Percentiles rank a stretch among this genome's conserved stretches.
These are phyloP conservation scores for Hysterangium stoloniferum DNA, from an alignment of 768 basidiomycete genomes.

Conservation along the genomic window DNA sequence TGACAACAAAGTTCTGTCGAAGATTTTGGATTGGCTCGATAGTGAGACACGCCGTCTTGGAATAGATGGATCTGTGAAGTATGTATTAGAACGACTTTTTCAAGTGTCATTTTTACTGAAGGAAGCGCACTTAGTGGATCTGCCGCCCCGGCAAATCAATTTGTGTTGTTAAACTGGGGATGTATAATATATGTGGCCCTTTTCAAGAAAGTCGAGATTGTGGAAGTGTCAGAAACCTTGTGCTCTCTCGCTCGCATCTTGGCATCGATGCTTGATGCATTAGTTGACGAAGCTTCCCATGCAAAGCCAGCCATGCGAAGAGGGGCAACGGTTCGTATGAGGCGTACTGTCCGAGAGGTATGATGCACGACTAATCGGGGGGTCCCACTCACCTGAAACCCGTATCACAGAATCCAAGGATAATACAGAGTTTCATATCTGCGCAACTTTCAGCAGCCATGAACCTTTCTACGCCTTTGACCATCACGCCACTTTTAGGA, in stretches of 20 bases:
- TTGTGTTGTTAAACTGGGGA: slow-evolving; percentile 67
- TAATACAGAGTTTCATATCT: slow-evolving; percentile 42
- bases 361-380: too few species aligned
- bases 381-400: neutral
- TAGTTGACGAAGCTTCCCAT: slow-evolving; percentile 42
- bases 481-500: slow-evolving; percentile 50
- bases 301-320: slow-evolving; percentile 54
- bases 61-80: slow-evolving; percentile 51
- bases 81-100: slow-evolving; percentile 22
- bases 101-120: neutral
- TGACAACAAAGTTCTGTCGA: slow-evolving; percentile 26
- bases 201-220: slow-evolving; percentile 35
- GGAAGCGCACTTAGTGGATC: slow-evolving; percentile 24
- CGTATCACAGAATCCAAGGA: slow-evolving; percentile 28
- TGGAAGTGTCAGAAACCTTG: slow-evolving; percentile 43
- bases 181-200: slow-evolving; percentile 54
- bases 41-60: slow-evolving; percentile 55
- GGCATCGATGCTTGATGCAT: slow-evolving; percentile 50
- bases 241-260: slow-evolving; percentile 45
- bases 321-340: slow-evolving; percentile 49
- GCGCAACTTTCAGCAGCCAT: slow-evolving; percentile 47
- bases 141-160: slow-evolving; percentile 52
- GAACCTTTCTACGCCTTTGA: slow-evolving; percentile 34
- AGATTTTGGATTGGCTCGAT: slow-evolving; percentile 70
- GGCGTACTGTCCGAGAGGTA: slow-evolving; percentile 64